Conservation (phyloP, 352 stramenopile genomes). For the Sclerospora graminicola region DNA sequence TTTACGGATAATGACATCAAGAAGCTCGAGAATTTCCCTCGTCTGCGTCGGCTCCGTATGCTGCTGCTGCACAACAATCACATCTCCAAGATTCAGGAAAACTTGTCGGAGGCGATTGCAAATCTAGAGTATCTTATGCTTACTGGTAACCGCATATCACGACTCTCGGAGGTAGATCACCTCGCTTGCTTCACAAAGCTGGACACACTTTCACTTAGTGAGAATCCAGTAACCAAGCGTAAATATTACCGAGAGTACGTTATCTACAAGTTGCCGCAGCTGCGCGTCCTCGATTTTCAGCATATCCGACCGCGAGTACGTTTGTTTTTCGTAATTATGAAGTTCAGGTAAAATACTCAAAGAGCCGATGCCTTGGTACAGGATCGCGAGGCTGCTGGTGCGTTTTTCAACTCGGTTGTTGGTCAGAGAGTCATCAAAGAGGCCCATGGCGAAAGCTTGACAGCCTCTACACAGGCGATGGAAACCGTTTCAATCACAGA, state of each 20-base stretch:
- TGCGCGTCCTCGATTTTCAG: conserved; percentile 82
- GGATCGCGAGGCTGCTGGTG: conserved; percentile 65
- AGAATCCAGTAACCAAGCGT: conserved; percentile 86
- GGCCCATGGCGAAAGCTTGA: conserved; percentile 26
- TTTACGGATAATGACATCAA: conserved; percentile 93
- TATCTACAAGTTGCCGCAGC: conserved; percentile 82
- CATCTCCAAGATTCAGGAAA: conserved; percentile 78
- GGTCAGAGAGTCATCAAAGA: conserved; percentile 58
- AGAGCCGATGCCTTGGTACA: conserved; percentile 11
- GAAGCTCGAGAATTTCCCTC: conserved; percentile 91
- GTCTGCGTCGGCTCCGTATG: conserved; percentile 81
- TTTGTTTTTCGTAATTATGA: conserved; percentile 1
- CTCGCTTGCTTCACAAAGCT: conserved; percentile 76
- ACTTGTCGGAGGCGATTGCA: conserved; percentile 60
- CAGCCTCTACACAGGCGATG: conserved; percentile 35
- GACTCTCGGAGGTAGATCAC: conserved; percentile 77
- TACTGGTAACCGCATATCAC: conserved; percentile 81
- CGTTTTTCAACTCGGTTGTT: conserved; percentile 68
- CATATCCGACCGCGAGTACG: conserved; percentile 68
- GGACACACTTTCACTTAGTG: conserved; percentile 69
- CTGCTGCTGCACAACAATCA: conserved; percentile 91
- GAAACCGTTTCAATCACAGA: conserved; percentile 28
- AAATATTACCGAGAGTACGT: conserved; percentile 90
- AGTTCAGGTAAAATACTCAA: not conserved
- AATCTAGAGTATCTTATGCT: conserved; percentile 87